A percentile compares a stretch with the other conserved stretches of the same genome.
Conservation (phyloP, 495 filamentous ascomycete species). For the Parathielavia hyrcaniae region DNA sequence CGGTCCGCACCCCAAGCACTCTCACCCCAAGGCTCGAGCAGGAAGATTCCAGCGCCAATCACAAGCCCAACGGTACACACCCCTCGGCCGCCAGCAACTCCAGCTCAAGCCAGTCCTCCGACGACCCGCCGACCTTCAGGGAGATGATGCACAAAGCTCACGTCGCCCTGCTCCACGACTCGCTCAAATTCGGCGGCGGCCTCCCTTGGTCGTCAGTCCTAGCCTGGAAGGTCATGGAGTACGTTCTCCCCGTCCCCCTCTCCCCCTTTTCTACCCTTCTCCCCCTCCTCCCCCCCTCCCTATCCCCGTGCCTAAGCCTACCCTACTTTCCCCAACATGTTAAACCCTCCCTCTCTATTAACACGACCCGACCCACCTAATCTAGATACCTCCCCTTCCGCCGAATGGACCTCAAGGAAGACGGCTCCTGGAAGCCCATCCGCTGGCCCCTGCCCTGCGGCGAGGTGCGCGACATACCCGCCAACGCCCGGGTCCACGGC, state of each 20-base stretch:
- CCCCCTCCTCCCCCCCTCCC: neutral
- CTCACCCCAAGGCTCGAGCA: slow-evolving; percentile 25
- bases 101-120: neutral
- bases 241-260: neutral
- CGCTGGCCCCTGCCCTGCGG: slow-evolving; percentile 73
- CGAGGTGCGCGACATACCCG: slow-evolving; percentile 74
- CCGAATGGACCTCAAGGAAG: slow-evolving; percentile 67
- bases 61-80: neutral
- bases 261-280: neutral
- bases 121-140: slow-evolving; percentile 40
- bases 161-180: slow-evolving; percentile 66
- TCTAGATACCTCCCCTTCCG: slow-evolving; percentile 67
- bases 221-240: slow-evolving; percentile 76
- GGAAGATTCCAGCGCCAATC: slow-evolving; percentile 9
- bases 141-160: slow-evolving; percentile 54
- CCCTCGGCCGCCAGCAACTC: neutral
- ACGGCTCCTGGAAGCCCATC: slow-evolving; percentile 78
- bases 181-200: slow-evolving; percentile 61
- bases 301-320: too few species aligned
- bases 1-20: slow-evolving; percentile 31
- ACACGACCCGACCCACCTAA: neutral
- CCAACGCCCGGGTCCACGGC: slow-evolving; percentile 62
- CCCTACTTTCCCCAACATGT: too few species aligned
- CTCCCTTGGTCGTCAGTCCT: slow-evolving; percentile 53
- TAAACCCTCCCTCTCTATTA: too few species aligned